Evolutionary conservation across 1,139 yeast species (phyloP).

Genomic region (Blastobotrys serpentis): DNA sequence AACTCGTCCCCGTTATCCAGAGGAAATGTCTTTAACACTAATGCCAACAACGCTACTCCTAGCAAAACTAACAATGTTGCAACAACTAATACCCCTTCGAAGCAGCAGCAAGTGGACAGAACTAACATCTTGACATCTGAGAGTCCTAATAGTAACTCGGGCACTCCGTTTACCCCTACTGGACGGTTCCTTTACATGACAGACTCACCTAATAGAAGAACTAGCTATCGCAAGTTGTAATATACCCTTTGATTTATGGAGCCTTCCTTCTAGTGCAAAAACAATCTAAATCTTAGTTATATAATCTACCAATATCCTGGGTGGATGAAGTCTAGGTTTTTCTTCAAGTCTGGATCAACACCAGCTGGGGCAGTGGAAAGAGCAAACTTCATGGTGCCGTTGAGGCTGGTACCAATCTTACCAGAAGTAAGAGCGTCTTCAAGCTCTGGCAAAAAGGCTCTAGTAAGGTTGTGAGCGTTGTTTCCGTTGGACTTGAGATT

Average conservation of each 20-base stretch:
- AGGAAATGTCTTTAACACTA: not conserved
- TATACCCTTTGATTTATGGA: not conserved
- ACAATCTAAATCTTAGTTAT: not conserved
- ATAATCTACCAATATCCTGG: conserved; percentile 77
- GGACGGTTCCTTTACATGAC: conserved; percentile 25
- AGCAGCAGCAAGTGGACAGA: not conserved
- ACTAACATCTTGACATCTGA: conserved; percentile 1
- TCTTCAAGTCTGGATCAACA: conserved; percentile 67
- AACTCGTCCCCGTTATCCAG: conserved; percentile 20
- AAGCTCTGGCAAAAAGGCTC: conserved; percentile 62
- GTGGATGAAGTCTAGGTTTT: conserved; percentile 80
- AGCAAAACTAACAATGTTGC: conserved; percentile 2
- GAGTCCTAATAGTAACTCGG: conserved; percentile 3
- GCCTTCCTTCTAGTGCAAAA: not conserved
- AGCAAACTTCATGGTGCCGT: conserved; percentile 75
- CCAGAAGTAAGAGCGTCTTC: conserved; percentile 62
- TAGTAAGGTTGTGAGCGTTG: conserved; percentile 79
- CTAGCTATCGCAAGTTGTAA: conserved; percentile 12
- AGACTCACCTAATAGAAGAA: conserved; percentile 22
- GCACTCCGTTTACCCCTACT: conserved; percentile 21
- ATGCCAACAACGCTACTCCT: not conserved
- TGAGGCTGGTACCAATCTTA: conserved; percentile 63
- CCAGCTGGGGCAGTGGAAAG: conserved; percentile 80
- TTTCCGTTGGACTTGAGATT: conserved; percentile 83
- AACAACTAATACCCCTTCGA: conserved; percentile 2